phyloP scores from a whole-genome alignment of 805 yeast genomes.

The Lipomyces spencermartinsiae region DNA sequence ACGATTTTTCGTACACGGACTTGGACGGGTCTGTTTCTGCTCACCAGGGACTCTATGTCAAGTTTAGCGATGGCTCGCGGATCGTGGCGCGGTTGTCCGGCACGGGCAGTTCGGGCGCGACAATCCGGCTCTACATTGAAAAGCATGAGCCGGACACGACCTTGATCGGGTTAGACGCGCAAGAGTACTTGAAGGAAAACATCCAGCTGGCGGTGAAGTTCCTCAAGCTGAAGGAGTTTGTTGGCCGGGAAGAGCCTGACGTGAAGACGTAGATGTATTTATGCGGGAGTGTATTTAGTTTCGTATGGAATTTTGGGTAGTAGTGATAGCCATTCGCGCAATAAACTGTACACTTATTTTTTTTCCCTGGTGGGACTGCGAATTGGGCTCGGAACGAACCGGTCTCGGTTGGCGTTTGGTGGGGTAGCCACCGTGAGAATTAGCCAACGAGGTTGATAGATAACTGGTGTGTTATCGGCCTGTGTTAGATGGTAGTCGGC shows the following conservation, averaged over 20 bases:
- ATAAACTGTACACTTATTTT: not conserved
- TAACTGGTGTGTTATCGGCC: not conserved
- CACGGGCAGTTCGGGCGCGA: slow-evolving; percentile 97
- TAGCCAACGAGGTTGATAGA: not conserved
- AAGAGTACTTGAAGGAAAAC: slow-evolving; percentile 69
- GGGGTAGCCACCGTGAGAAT: no score
- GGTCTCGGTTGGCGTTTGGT: not conserved
- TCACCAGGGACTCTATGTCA: slow-evolving; percentile 88
- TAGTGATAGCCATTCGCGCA: not conserved
- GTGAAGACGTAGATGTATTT: slow-evolving; percentile 67
- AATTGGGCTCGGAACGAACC: not conserved
- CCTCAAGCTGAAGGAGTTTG: slow-evolving; percentile 70
- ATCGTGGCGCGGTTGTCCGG: slow-evolving; percentile 92
- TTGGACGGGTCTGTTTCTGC: slow-evolving; percentile 88
- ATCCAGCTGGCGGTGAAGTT: slow-evolving; percentile 68
- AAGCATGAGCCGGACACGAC: slow-evolving; percentile 69
- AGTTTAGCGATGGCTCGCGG: slow-evolving; percentile 80
- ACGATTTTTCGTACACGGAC: slow-evolving; percentile 90
- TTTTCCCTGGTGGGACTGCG: not conserved
- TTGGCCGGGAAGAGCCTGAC: slow-evolving; percentile 86
- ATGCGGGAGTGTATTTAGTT: not conserved
- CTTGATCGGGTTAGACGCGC: slow-evolving; percentile 59
- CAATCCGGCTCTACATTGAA: slow-evolving; percentile 90
- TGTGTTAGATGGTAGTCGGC: not conserved
- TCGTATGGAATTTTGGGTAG: not conserved